phyloP scores from a whole-genome alignment of 2,329 filamentous ascomycete species.

The Alternaria rosae region DNA sequence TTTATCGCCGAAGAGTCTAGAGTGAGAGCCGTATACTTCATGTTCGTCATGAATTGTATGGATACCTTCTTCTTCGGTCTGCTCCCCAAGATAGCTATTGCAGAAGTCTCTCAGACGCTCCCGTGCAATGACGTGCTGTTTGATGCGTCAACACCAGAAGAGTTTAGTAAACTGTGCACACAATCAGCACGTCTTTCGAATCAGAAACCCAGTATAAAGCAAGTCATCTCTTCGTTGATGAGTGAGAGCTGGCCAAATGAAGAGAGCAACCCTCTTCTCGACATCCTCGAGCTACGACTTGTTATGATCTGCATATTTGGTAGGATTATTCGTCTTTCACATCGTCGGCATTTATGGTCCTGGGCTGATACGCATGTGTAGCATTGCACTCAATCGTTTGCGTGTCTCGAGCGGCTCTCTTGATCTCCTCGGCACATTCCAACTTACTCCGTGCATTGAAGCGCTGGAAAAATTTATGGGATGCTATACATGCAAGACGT shows the following conservation, averaged over 20 bases:
- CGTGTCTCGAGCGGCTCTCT: neutral
- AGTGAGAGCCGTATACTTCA: constrained; percentile 7
- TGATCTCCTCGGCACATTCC: neutral
- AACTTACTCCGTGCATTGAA: constrained; percentile 14
- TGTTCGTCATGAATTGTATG: constrained; percentile 7
- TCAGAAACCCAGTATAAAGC: constrained; percentile 1
- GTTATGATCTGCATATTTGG: constrained; percentile 18
- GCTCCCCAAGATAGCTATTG: constrained; percentile 12
- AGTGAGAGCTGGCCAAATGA: constrained; percentile 2
- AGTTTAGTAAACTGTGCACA: too few species aligned
- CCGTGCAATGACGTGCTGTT: constrained; percentile 20
- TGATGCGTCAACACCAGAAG: constrained; percentile 12
- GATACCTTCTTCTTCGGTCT: constrained; percentile 22
- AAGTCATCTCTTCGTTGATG: neutral
- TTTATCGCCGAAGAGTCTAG: constrained; percentile 19
- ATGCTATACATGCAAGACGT: neutral
- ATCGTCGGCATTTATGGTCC: neutral
- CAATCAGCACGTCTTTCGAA: neutral
- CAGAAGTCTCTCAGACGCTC: constrained; percentile 13
- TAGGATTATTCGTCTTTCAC: constrained; percentile 1
- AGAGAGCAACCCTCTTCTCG: neutral
- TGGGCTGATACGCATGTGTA: neutral
- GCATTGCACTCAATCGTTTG: constrained; percentile 1
- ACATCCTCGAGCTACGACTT: neutral
- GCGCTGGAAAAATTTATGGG: constrained; percentile 27